Percentiles rank a stretch among this genome's conserved stretches.
phyloP scores from a whole-genome alignment of 148 eudicot species.

The Diospyros kaki region DNA sequence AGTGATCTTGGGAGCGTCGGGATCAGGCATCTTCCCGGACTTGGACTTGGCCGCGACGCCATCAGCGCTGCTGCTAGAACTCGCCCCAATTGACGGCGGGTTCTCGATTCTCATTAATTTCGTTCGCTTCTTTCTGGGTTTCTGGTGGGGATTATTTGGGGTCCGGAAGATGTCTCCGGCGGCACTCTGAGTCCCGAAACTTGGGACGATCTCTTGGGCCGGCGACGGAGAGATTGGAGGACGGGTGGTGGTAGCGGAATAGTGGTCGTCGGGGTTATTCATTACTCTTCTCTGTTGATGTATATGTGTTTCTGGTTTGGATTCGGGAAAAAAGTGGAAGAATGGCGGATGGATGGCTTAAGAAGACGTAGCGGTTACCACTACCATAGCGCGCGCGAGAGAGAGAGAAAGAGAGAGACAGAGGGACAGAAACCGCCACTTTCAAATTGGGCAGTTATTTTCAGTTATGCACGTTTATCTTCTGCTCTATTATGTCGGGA shows the following conservation, averaged over 20 bases:
- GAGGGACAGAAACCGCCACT: constrained; percentile 4
- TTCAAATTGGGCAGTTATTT: constrained; percentile 30
- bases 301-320: background rate
- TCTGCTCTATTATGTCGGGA: background rate
- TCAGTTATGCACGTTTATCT: constrained; percentile 30
- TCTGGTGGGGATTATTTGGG: constrained; percentile 10
- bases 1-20: constrained; percentile 62
- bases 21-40: constrained; percentile 49
- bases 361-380: constrained; percentile 26
- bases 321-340: constrained; percentile 17
- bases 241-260: constrained; percentile 15
- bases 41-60: constrained; percentile 18
- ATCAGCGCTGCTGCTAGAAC: background rate
- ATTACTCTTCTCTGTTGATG: background rate
- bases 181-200: background rate
- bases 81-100: background rate
- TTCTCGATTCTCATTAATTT: constrained; percentile 23
- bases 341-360: constrained; percentile 13
- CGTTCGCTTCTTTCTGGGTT: constrained; percentile 44
- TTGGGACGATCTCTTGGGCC: constrained; percentile 2
- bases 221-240: constrained; percentile 19
- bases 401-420: constrained; percentile 8
- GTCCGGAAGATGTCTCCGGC: background rate
- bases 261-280: constrained; percentile 1
- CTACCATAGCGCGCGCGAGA: constrained; percentile 6